Conservation (phyloP, 176 grass and related monocot genomes). For the Oryza officinalis region DNA sequence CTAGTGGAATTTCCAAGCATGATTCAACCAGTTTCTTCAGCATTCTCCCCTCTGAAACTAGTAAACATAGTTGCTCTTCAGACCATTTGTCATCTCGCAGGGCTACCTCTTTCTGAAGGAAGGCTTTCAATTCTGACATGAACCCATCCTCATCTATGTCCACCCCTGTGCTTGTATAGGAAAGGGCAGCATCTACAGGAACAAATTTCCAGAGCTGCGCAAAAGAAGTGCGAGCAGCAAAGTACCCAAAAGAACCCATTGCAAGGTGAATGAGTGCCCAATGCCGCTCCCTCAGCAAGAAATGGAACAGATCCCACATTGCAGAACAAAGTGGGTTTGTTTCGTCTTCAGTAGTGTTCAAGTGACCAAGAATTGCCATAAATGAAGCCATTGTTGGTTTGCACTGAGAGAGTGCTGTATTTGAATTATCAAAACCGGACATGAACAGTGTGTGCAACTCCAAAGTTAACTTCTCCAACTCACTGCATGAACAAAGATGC, state of each 20-base stretch:
- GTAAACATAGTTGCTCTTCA: constrained; percentile 44
- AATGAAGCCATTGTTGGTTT: constrained; percentile 76
- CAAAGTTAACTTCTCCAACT: constrained; percentile 66
- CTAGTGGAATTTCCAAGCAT: constrained; percentile 8
- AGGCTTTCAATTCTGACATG: constrained; percentile 75
- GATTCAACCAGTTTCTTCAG: constrained; percentile 56
- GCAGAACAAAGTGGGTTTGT: constrained; percentile 53
- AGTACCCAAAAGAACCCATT: constrained; percentile 77
- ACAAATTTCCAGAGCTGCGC: constrained; percentile 82
- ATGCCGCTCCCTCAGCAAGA: constrained; percentile 69
- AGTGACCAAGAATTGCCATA: constrained; percentile 72
- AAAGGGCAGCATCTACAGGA: constrained; percentile 81
- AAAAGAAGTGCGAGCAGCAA: constrained; percentile 77
- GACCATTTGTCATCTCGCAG: constrained; percentile 40
- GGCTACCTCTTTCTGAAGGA: constrained; percentile 76
- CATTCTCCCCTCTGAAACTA: constrained; percentile 59
- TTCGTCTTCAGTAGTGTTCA: constrained; percentile 66
- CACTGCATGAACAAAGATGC: constrained; percentile 56
- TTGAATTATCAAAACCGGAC: constrained; percentile 39
- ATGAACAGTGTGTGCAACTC: constrained; percentile 59
- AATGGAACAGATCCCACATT: constrained; percentile 70
- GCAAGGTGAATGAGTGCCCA: constrained; percentile 82
- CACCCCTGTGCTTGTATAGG: constrained; percentile 54
- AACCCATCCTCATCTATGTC: constrained; percentile 66
- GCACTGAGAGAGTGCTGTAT: constrained; percentile 55